Evolutionary conservation across 2,329 filamentous ascomycete species (phyloP).

Genomic region (Hypoxylon sp.): DNA sequence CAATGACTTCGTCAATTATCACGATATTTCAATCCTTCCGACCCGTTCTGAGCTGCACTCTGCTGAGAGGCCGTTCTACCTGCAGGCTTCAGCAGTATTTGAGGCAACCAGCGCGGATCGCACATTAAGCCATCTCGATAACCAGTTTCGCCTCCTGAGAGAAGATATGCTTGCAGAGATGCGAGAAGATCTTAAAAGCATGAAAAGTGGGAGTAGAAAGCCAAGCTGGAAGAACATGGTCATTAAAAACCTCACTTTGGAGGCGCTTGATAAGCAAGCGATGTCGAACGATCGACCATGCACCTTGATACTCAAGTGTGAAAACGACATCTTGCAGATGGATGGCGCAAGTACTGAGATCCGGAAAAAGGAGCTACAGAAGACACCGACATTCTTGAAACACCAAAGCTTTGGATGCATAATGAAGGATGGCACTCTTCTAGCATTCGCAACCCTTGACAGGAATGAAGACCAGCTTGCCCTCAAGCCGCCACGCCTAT

Average conservation of each 20-base stretch:
- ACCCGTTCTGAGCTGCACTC: conserved; percentile 75
- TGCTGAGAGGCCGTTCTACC: conserved; percentile 67
- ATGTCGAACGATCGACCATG: conserved; percentile 52
- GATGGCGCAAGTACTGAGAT: conserved; percentile 46
- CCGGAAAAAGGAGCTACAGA: conserved; percentile 62
- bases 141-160: conserved; percentile 78
- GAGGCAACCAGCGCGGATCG: conserved; percentile 57
- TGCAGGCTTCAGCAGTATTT: conserved; percentile 65
- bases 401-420: conserved; percentile 75
- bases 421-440: conserved; percentile 63
- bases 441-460: conserved; percentile 68
- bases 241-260: conserved; percentile 52
- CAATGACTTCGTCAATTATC: conserved; percentile 76
- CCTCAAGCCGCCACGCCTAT: conserved; percentile 48
- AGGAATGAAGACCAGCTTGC: conserved; percentile 47
- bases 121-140: conserved; percentile 71
- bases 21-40: conserved; percentile 74
- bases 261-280: conserved; percentile 57
- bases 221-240: conserved; percentile 53
- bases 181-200: conserved; percentile 69
- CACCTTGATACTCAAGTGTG: conserved; percentile 60
- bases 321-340: conserved; percentile 62
- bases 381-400: conserved; percentile 67
- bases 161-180: conserved; percentile 80
- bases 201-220: conserved; percentile 56